Conservation (phyloP, 2,329 filamentous ascomycete species). For the Aspergillus udagawae region DNA sequence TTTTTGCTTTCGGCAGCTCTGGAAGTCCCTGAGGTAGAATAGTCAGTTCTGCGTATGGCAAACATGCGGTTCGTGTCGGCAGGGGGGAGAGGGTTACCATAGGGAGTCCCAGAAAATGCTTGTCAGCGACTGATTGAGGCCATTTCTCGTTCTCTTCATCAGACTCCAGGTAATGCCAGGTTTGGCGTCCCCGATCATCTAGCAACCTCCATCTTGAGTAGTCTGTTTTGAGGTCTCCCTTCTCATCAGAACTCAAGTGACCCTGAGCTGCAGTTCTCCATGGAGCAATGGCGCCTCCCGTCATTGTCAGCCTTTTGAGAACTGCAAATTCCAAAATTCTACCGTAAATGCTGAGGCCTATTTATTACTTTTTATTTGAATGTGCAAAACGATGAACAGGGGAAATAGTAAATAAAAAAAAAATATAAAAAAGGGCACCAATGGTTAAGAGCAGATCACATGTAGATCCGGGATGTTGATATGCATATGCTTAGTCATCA, state of each 20-base stretch:
- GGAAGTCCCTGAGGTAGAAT: slow-evolving; percentile 61
- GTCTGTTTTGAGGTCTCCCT: slow-evolving; percentile 62
- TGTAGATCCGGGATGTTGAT: not conserved
- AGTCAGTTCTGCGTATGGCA: not conserved
- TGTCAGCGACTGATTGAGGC: slow-evolving; percentile 87
- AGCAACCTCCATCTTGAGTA: slow-evolving; percentile 76
- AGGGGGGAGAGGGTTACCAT: slow-evolving; percentile 52
- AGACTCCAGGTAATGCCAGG: slow-evolving; percentile 82
- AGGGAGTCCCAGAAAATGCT: slow-evolving; percentile 76
- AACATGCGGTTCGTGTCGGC: not conserved
- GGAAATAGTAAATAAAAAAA: not conserved
- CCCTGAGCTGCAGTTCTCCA: slow-evolving; percentile 35
- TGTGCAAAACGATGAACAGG: not conserved
- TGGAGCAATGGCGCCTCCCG: slow-evolving; percentile 26
- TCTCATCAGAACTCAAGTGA: slow-evolving; percentile 29
- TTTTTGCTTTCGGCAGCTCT: slow-evolving; percentile 64
- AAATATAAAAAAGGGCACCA: not conserved
- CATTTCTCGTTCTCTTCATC: slow-evolving; percentile 69
- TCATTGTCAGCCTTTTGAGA: slow-evolving; percentile 13
- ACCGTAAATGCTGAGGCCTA: not conserved
- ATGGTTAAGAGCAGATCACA: not conserved
- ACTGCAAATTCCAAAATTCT: slow-evolving; percentile 2
- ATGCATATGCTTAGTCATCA: slow-evolving; percentile 18
- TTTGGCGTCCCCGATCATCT: slow-evolving; percentile 79
- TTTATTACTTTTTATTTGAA: not conserved